These are phyloP conservation scores for Pinus taeda DNA, from an alignment of 75 land plant genomes.

Conservation along the genomic window DNA sequence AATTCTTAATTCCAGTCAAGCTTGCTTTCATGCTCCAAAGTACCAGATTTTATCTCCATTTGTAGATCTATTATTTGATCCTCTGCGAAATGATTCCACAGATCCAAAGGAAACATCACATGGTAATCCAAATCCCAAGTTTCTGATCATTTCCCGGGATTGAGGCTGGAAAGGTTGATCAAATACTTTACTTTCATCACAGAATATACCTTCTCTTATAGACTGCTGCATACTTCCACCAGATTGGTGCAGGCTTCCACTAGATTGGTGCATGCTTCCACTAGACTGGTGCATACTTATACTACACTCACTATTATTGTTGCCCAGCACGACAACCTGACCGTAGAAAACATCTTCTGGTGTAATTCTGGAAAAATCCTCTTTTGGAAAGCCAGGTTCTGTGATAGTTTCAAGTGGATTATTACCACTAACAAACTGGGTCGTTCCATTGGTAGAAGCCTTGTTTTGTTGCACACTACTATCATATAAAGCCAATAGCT, in stretches of 20 bases:
- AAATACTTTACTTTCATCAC: conserved; percentile 1
- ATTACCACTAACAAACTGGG: background rate
- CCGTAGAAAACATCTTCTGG: conserved; percentile 4
- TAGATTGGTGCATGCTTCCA: background rate
- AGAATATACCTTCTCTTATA: background rate
- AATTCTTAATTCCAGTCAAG: too few species aligned
- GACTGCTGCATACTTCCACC: background rate
- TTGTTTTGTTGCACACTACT: conserved; percentile 4
- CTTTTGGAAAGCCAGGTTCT: conserved; percentile 4
- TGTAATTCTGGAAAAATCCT: background rate
- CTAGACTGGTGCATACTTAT: background rate
- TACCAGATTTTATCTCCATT: conserved; percentile 3
- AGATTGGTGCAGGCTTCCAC: background rate
- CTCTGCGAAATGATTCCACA: background rate
- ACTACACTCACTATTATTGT: background rate
- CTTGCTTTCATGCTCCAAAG: conserved; percentile 5
- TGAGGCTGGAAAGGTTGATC: conserved; percentile 3
- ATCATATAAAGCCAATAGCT: conserved; percentile 12
- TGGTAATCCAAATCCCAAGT: background rate
- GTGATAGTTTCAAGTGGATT: background rate
- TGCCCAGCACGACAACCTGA: background rate
- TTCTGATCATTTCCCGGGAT: background rate
- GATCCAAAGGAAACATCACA: background rate
- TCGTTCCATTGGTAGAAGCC: background rate
- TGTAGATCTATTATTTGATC: background rate